A percentile compares a stretch with the other conserved stretches of the same genome.
These are phyloP conservation scores for Jaltomata sinuosa DNA, from an alignment of 257 asterid genomes.

Conservation along the genomic window DNA sequence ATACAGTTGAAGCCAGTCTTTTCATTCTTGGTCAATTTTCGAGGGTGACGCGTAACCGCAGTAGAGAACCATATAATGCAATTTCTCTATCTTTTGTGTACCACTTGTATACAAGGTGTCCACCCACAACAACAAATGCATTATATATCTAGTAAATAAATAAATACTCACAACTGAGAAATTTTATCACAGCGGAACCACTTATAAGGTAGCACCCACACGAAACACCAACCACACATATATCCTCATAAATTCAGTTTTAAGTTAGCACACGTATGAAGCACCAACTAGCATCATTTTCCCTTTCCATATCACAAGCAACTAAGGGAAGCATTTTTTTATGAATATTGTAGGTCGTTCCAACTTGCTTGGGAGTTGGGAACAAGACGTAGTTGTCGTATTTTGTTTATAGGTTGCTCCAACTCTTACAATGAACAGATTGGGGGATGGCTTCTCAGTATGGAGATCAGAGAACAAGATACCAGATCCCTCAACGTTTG, in stretches of 20 bases:
- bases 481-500: neutral
- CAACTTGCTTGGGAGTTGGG: neutral
- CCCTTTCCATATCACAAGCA: neutral
- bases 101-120: neutral
- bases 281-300: neutral
- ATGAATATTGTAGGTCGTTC: neutral
- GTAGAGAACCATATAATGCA: neutral
- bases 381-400: neutral
- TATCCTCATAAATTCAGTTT: neutral
- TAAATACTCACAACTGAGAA: neutral
- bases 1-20: neutral
- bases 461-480: neutral
- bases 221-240: neutral
- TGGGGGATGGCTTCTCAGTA: neutral
- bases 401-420: neutral
- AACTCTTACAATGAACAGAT: neutral
- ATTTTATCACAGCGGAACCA: neutral
- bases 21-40: neutral
- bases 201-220: neutral
- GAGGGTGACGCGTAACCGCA: neutral
- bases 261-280: neutral
- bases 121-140: neutral
- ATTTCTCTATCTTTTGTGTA: neutral
- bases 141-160: neutral
- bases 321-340: neutral